These are phyloP conservation scores for Phytopythium boreale DNA, from an alignment of 352 stramenopile genomes.

Conservation along the genomic window DNA sequence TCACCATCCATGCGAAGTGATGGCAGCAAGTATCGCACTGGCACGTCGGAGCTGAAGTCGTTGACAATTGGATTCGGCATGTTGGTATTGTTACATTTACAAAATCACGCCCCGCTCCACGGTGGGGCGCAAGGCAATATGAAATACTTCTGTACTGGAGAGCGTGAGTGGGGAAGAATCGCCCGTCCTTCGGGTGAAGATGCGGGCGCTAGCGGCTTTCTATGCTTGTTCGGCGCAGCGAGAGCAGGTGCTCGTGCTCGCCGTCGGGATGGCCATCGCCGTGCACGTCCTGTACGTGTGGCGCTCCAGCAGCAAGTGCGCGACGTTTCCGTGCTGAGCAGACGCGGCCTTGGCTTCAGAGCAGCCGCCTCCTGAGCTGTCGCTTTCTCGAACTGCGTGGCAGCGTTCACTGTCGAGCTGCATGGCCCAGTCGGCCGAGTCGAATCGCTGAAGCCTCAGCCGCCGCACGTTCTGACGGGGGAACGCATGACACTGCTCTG, in stretches of 20 bases:
- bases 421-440: conserved; percentile 72
- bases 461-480: conserved; percentile 41
- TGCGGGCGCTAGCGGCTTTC: background rate
- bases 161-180: background rate
- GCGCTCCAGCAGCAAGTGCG: conserved; percentile 57
- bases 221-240: conserved; percentile 20
- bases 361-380: background rate
- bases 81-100: background rate
- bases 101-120: background rate
- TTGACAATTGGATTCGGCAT: background rate
- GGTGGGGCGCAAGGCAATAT: background rate
- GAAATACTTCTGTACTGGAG: too few species aligned
- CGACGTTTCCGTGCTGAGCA: conserved; percentile 24
- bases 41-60: background rate
- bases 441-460: conserved; percentile 63
- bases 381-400: background rate
- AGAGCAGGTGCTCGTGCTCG: conserved; percentile 20
- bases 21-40: too few species aligned
- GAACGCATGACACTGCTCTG: conserved; percentile 7
- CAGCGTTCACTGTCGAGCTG: conserved; percentile 21
- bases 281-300: conserved; percentile 52
- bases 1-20: too few species aligned
- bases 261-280: conserved; percentile 23
- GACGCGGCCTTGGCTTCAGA: background rate
- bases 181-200: background rate